Evolutionary conservation across 441 rosid species (phyloP), one percentile per base, ranked within the genome.

Genomic region (Populus hybrid): DNA sequence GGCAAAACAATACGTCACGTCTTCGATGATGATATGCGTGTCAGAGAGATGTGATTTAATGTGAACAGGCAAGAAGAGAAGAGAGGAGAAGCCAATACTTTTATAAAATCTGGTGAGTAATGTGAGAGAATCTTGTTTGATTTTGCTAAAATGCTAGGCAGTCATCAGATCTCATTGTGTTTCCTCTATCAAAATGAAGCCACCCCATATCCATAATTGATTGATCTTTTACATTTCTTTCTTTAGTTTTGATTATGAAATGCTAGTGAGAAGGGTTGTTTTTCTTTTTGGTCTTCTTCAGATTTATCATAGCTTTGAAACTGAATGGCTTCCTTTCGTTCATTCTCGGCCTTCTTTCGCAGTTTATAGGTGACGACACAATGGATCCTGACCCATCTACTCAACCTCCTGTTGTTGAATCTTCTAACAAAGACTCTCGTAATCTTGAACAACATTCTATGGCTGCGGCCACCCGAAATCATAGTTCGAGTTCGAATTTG

Each of bases 351-450:
- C 50, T 40, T 40, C 50, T 10, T 40, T 40, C 50, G 50, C 50
- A 40, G 50, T 24, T 7, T 45, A 61, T 64, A 23, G 6, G 59
- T 68, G 14, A 28, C 36, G 38, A 38, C 38, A 72, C 28, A 56
- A 91, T 93, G 98, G 89, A 89, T 40, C 80, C 85, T 24, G 84
- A 74, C 29, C 77, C 89, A 59, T 72, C 85, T 31, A 76, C 89
- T 69, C 83, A 83, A 20, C 76, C 84, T 45, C 78, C 74, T 66
- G 64, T 76, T 33, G 8, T 10, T 8, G 72, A 74, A 66, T 40
- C 79, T 56, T 67, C 68, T 75, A 70, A 26, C n/a, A 50, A 61
- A 61, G 21, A 1, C 71, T 69, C 56, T 64, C 50, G 50, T 40
- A 40, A 40, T 40, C 14, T 40, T 40, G 56, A 4, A 14, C 33